Base-by-base conservation (phyloP, 2,329 filamentous ascomycete genomes). In the Exophiala sp. region DNA sequence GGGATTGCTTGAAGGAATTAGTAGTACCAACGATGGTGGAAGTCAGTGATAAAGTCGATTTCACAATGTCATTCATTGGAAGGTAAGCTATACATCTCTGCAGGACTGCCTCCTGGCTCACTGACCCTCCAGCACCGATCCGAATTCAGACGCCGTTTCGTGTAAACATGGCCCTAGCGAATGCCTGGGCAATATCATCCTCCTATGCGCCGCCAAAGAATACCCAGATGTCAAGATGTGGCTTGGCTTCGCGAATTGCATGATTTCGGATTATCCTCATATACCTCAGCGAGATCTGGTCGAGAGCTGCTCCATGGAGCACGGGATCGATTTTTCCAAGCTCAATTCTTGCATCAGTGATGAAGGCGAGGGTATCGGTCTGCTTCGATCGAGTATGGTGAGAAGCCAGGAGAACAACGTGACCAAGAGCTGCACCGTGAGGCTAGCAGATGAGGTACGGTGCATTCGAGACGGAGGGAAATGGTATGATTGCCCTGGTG, bases 181-280 rank as follows among this genome's bases (percentile, higher is more conserved):
- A 74, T 99, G 89, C 70, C 83, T 97, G 65, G 94, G 94, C 58
- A 91, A 99, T 73, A 95, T 96, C 68, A 78, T 99, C 71, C 87
- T 96, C 69, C 86, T 99, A 46, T 99, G 94, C 73, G 91, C 91
- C 33, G 85, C 86, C 55, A 78, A 87, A 59, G 79, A 94, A 10
- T 74, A 73, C 18, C 74, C 74, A 55, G 66, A 69, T 47, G 60
- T 67, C 2, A 94, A 95, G 72, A 88, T 86, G 61, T 91, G 87
- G 65, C 84, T 99, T 18, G 92, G 92, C 57, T 99, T 97, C 73
- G 86, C 90, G 53, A 94, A 95, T 81, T 99, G 94, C 74, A 74
- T 99, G 53, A 85, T 86, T 18, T 81, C 79, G 59, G 82, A 91
- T 58, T 99, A 91, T 71, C 51, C 77, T 18, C 72, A 84, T 6